Evolutionary conservation across 371 early-diverging fungal species (phyloP).

Genomic region (Rhizopus microsporus): DNA sequence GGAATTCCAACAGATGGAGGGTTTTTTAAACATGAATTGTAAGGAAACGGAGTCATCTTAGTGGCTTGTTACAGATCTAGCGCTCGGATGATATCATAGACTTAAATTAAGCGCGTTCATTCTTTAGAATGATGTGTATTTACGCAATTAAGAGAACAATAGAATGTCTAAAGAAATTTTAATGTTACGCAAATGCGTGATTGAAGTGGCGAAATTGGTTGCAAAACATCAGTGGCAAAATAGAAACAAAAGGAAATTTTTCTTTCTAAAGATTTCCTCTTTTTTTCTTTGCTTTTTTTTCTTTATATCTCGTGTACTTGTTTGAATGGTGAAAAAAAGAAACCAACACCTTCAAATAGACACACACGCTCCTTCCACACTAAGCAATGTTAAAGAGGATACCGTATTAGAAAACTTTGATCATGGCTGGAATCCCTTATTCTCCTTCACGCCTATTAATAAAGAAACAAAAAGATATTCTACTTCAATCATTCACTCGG

Average conservation of each 20-base stretch:
- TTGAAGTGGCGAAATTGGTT: no score
- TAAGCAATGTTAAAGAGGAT: neutral
- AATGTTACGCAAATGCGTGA: no score
- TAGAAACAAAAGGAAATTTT: neutral
- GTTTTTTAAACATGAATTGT: no score
- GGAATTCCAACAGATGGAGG: no score
- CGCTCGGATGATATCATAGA: no score
- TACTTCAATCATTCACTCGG: neutral
- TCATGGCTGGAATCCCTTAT: neutral
- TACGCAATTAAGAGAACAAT: no score
- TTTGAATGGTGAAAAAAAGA: constrained; percentile 3
- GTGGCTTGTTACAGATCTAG: no score
- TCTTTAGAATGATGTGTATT: no score
- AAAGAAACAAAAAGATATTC: constrained; percentile 5
- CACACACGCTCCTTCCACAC: neutral
- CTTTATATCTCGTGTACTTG: neutral
- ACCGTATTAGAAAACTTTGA: neutral
- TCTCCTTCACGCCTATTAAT: neutral
- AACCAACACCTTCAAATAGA: neutral
- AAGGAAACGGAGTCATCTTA: no score
- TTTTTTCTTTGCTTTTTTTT: constrained; percentile 1
- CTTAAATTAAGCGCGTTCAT: no score
- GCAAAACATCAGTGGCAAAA: no score
- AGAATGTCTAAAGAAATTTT: no score
- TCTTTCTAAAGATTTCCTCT: neutral